Base-by-base conservation (phyloP, 768 basidiomycete genomes). In the Austroboletus eburneus region DNA sequence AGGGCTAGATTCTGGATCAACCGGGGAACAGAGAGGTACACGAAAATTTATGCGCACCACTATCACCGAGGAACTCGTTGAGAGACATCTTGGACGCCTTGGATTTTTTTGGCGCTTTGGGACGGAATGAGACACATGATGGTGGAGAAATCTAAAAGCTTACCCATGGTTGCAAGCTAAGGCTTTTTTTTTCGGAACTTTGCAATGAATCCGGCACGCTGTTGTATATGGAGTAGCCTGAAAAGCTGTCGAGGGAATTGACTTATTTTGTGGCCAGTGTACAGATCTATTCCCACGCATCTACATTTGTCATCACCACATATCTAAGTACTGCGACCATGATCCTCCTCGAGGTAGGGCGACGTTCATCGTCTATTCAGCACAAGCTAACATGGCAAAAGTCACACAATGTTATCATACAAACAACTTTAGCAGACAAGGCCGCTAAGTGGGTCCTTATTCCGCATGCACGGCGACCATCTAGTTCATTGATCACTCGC, bases 401-500 rank as follows among this genome's bases (percentile, higher is more conserved):
- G 91, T 76, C 91, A 17, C 88, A 94, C 62, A 95, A 91, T 68
- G 83, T 89, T 54, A 92, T 96, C 66, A 94, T 97, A 56, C 86
- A 93, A 60, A 85, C 83, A 16, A 92, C 93, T 20, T 72, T 98
- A 46, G 71, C 79, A 5, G 94, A 97, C 57, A 93, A 95, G 69
- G 77, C 86, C 49, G 69, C 72, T 55, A 95, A 92, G 95, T 94
- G 63, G 58, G 80, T 55, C 22, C 20, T 32, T 39, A 2, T 21
- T 42, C 22, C 42, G 24, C 35, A 10, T 21, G 45, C 39, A 34
- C 14, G 36, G 39, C 54, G 24, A n/a, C 24, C 43, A 45, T 50
- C 39, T 20, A 33, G 13, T 45, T 43, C 22, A 40, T 36, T 54
- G 49, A 59, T 62, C 38, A 59, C 50, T 30, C 52, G 45, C 22